phyloP scores from a whole-genome alignment of 176 grass and related monocot genomes.

The Rhipidocladum racemiflorum region DNA sequence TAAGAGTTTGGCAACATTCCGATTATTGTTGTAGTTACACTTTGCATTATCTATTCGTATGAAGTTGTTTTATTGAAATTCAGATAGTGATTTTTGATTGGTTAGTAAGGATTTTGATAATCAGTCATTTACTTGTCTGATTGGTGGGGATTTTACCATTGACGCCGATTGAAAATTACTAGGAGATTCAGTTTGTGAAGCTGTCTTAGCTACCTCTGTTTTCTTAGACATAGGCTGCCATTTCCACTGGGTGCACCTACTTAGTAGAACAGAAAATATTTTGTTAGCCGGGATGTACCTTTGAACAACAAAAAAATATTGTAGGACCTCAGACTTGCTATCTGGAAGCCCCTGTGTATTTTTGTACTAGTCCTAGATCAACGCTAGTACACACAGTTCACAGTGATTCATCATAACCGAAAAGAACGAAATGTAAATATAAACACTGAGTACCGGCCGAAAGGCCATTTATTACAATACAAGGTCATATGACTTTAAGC shows the following conservation, averaged over 20 bases:
- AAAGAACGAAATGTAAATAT: too few species aligned
- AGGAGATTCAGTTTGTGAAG: not conserved
- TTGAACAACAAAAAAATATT: not conserved
- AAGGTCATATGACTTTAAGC: too few species aligned
- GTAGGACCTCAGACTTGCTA: too few species aligned
- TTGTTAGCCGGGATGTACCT: not conserved
- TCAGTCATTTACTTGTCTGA: not conserved
- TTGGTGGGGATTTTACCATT: not conserved
- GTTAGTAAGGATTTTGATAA: not conserved
- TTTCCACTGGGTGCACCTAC: slow-evolving; percentile 2
- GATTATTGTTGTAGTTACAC: not conserved
- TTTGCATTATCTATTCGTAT: not conserved
- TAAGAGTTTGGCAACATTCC: not conserved
- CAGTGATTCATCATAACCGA: too few species aligned
- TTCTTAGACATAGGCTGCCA: not conserved
- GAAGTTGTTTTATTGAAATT: not conserved
- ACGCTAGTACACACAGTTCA: too few species aligned
- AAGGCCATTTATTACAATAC: too few species aligned
- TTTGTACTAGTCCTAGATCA: too few species aligned
- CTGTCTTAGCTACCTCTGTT: not conserved
- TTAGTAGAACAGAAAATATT: not conserved
- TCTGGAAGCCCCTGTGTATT: too few species aligned
- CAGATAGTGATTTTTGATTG: not conserved
- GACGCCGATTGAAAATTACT: not conserved
- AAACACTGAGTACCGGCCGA: too few species aligned